Percentiles rank a stretch among this genome's conserved stretches.
Conservation (phyloP, 2,329 filamentous ascomycete species). For the Apiospora kogelbergensis region DNA sequence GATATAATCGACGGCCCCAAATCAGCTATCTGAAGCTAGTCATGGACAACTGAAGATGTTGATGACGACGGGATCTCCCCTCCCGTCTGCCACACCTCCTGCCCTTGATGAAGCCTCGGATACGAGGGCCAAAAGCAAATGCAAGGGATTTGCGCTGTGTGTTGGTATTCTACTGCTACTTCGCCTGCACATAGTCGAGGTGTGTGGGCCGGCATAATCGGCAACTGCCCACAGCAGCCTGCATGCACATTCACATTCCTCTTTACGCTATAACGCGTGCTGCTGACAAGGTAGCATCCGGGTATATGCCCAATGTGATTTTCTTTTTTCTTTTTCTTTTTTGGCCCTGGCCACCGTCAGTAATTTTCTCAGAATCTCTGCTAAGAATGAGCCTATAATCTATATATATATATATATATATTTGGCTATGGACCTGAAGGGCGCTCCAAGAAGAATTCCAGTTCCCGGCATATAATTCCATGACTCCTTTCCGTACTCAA, state of each 20-base stretch:
- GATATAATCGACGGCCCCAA: background rate
- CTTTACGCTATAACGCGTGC: background rate
- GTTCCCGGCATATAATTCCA: slow-evolving; percentile 17
- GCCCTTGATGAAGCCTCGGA: background rate
- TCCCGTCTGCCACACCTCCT: background rate
- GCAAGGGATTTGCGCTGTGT: background rate
- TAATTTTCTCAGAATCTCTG: background rate
- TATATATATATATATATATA: background rate
- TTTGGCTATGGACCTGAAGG: background rate
- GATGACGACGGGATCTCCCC: background rate
- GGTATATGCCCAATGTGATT: background rate
- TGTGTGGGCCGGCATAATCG: background rate
- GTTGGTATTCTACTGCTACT: background rate
- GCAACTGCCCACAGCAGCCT: background rate
- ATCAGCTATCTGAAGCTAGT: background rate
- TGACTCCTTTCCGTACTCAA: slow-evolving; percentile 9
- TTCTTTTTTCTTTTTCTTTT: background rate
- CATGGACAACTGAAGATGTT: background rate
- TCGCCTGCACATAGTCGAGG: slow-evolving; percentile 1
- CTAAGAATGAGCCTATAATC: background rate
- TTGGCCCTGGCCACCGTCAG: background rate
- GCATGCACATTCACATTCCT: background rate
- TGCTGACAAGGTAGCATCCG: background rate
- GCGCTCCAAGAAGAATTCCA: slow-evolving; percentile 12
- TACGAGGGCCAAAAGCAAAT: background rate